Evolutionary conservation across 257 asterid species (phyloP).

Genomic region (Rhazya stricta): DNA sequence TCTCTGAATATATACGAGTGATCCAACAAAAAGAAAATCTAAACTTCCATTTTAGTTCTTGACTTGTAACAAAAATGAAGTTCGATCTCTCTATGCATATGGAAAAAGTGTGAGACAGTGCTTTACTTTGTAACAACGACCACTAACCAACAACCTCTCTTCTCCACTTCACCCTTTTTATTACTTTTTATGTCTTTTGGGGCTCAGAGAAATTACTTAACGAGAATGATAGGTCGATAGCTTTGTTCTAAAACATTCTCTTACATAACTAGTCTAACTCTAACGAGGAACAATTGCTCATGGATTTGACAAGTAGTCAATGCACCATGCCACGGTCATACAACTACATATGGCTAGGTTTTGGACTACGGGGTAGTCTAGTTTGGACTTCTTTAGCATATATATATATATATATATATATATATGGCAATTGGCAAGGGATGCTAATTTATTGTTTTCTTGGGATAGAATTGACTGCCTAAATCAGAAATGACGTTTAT

Average conservation of each 20-base stretch:
- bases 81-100: background rate
- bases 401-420: too few species aligned
- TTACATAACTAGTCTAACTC: background rate
- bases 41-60: background rate
- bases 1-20: background rate
- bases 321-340: background rate
- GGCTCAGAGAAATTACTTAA: background rate
- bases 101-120: background rate
- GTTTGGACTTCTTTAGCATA: background rate
- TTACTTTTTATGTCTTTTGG: background rate
- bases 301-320: background rate
- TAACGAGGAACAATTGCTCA: background rate
- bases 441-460: background rate
- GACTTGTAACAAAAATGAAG: background rate
- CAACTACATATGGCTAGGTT: background rate
- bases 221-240: background rate
- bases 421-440: background rate
- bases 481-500: background rate
- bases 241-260: conserved; percentile 5
- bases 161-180: background rate
- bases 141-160: conserved; percentile 18
- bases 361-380: background rate
- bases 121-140: conserved; percentile 14
- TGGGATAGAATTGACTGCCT: background rate
- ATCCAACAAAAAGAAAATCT: background rate